Evolutionary conservation across 495 filamentous ascomycete genomes (phyloP), one percentile per base, ranked within the genome.

Genomic region (Penicillium pancosmium): DNA sequence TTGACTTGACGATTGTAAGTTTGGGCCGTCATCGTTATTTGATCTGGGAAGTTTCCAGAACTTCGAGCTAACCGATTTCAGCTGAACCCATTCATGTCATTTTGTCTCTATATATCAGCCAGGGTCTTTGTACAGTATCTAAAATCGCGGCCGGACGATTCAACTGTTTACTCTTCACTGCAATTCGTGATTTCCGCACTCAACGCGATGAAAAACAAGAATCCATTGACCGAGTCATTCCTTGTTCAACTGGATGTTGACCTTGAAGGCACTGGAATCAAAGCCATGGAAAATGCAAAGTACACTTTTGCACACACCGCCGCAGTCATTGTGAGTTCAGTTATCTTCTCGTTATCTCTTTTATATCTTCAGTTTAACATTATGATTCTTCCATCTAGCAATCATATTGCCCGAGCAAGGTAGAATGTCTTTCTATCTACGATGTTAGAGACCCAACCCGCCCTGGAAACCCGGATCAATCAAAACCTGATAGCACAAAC

Each of bases 11-110:
- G 21, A 75, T 82, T 55, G 94, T 97, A 86, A 76, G 91, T 83
- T 49, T 48, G 15, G 13, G 11, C 7, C 31, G 21, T 9, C 47
- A 16, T 46, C 18, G 10, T 18, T 50, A 34, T 12, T 23, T 27
- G 12, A 34, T 12, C 19, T 27, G 12, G 48, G 55, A 4, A 31
- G 4, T 31, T 5, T 41, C 23, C 9, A 31, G 41, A 46, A 19
- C 16, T 18, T 21, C 7, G 15, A 33, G 54, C 70, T 80, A 47
- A 81, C 50, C 6, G 9, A 5, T 47, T 15, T 18, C 67, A 98
- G 94, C 91, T 97, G 86, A 97, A 97, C 63, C 93, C 94, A 0
- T 97, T 97, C 68, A 89, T 94, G 62, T 90, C 93, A 3, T 99
- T 98, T 73, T 97, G 92, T 65, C 80, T 99, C 40, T 99, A 97